phyloP scores from a whole-genome alignment of 2,329 filamentous ascomycete species.

The Alternaria angustiovoidea region DNA sequence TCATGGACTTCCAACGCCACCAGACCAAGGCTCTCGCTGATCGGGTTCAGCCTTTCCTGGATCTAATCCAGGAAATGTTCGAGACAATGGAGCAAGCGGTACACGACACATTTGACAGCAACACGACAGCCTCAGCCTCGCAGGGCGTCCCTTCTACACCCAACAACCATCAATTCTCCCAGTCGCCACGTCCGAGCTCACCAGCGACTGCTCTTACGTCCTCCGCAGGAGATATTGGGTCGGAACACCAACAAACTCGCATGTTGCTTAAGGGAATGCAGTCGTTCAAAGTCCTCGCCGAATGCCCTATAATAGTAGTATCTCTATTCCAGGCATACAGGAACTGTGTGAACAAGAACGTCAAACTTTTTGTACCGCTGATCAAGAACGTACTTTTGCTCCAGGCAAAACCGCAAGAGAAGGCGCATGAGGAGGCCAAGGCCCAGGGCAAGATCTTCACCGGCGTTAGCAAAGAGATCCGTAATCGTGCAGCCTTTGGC shows the following conservation, averaged over 20 bases:
- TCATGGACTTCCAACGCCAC: constrained; percentile 94
- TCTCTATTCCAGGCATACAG: constrained; percentile 97
- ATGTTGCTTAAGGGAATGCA: constrained; percentile 93
- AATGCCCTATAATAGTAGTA: constrained; percentile 98
- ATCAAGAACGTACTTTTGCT: constrained; percentile 90
- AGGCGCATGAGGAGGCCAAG: constrained; percentile 85
- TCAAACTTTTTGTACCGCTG: constrained; percentile 89
- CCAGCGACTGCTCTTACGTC: constrained; percentile 85
- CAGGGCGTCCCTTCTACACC: constrained; percentile 70
- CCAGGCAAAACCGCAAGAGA: constrained; percentile 91
- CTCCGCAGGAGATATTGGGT: constrained; percentile 73
- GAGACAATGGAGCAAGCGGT: constrained; percentile 94
- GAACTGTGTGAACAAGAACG: constrained; percentile 78
- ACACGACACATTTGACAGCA: constrained; percentile 90
- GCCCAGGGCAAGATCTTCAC: constrained; percentile 84
- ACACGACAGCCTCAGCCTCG: constrained; percentile 63
- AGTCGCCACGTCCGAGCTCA: constrained; percentile 88
- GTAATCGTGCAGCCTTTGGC: constrained; percentile 91
- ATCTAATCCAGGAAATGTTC: constrained; percentile 94
- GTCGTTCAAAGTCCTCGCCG: constrained; percentile 97
- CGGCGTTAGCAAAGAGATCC: constrained; percentile 91
- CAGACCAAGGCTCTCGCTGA: constrained; percentile 82
- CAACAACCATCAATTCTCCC: constrained; percentile 71
- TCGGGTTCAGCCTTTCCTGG: constrained; percentile 88
- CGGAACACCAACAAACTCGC: constrained; percentile 82